phyloP scores from a whole-genome alignment of 768 basidiomycete species.

The Kwoniella heveanensis region DNA sequence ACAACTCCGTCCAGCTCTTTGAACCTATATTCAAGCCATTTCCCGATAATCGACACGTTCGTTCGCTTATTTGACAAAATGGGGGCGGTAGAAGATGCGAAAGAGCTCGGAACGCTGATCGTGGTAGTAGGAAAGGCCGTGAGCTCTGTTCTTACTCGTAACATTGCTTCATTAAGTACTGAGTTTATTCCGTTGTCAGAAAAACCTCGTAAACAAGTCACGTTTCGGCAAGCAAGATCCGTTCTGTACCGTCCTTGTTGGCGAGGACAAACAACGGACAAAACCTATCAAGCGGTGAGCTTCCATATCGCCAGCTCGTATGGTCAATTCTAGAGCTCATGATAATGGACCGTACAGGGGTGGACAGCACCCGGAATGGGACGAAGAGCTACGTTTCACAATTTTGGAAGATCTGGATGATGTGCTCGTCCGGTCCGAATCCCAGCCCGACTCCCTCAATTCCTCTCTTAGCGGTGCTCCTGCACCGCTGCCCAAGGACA shows the following conservation, averaged over 20 bases:
- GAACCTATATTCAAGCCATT: background rate
- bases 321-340: background rate
- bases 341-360: slow-evolving; percentile 59
- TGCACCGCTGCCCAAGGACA: slow-evolving; percentile 30
- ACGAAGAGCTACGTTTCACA: slow-evolving; percentile 81
- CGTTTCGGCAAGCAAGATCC: slow-evolving; percentile 90
- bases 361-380: slow-evolving; percentile 93
- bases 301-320: too few species aligned
- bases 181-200: slow-evolving; percentile 42
- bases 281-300: slow-evolving; percentile 65
- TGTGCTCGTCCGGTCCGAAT: slow-evolving; percentile 44
- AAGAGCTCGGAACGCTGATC: slow-evolving; percentile 80
- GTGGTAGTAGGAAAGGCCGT: slow-evolving; percentile 87
- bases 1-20: background rate
- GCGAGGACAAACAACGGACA: slow-evolving; percentile 69
- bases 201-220: slow-evolving; percentile 77
- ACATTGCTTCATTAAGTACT: slow-evolving; percentile 27
- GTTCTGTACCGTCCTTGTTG: slow-evolving; percentile 70
- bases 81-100: slow-evolving; percentile 30
- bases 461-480: slow-evolving; percentile 30
- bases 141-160: slow-evolving; percentile 55
- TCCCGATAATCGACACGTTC: background rate
- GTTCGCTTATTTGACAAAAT: slow-evolving; percentile 5
- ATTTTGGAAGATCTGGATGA: slow-evolving; percentile 63
- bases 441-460: slow-evolving; percentile 25